Conservation (phyloP, 148 eudicot species). For the Pouteria glomerata region DNA sequence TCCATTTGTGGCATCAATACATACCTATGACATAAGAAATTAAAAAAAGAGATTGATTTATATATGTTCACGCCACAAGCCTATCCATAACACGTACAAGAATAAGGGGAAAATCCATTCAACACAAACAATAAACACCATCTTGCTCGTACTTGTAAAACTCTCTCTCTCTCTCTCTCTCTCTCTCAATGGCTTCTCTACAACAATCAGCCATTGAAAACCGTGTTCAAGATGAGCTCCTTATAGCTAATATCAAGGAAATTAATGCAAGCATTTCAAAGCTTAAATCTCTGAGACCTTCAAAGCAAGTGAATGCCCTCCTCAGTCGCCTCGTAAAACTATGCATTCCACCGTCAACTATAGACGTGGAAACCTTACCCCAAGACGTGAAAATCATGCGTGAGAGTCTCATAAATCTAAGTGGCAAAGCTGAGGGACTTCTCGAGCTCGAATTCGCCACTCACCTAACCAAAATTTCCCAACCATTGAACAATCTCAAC, state of each 20-base stretch:
- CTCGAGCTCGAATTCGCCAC: slow-evolving; percentile 17
- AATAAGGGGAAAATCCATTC: background rate
- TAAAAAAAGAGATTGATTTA: no score
- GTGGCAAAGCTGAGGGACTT: slow-evolving; percentile 22
- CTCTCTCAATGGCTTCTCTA: slow-evolving; percentile 3
- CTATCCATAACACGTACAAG: no score
- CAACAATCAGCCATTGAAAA: background rate
- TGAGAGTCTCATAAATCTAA: slow-evolving; percentile 5
- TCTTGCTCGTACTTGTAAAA: background rate
- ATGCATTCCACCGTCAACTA: slow-evolving; percentile 8
- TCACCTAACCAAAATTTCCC: background rate
- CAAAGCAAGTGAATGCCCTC: slow-evolving; percentile 9
- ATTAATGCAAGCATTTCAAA: slow-evolving; percentile 11
- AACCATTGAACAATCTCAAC: slow-evolving; percentile 10
- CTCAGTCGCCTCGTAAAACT: slow-evolving; percentile 10
- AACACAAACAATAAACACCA: background rate
- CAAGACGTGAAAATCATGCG: slow-evolving; percentile 1
- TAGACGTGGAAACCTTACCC: background rate
- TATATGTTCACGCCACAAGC: no score
- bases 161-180: no score
- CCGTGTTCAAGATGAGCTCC: background rate
- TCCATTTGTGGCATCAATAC: background rate
- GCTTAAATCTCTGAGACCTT: slow-evolving; percentile 15
- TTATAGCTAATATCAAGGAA: background rate
- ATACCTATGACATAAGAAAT: background rate